Percentiles rank a stretch among this genome's conserved stretches.
phyloP scores from a whole-genome alignment of 2,329 filamentous ascomycete genomes.

The Botrytis elliptica region DNA sequence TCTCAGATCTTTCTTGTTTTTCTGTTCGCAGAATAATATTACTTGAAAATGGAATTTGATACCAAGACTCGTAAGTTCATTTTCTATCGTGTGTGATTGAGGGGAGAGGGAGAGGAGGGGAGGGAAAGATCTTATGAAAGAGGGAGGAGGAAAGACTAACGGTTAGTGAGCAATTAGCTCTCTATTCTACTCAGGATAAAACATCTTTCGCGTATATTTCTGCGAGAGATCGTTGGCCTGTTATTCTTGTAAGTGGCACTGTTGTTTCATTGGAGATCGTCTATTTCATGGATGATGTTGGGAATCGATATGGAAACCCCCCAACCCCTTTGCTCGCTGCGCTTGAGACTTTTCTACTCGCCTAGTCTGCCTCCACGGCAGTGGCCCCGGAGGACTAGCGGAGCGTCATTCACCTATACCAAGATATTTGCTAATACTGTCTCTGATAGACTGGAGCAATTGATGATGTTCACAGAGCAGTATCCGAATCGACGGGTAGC shows the following conservation, averaged over 20 bases:
- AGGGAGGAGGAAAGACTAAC: background rate
- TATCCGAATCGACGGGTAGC: slow-evolving; percentile 53
- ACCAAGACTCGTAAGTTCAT: slow-evolving; percentile 66
- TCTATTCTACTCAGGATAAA: slow-evolving; percentile 75
- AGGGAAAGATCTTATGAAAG: background rate
- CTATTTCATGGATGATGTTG: background rate
- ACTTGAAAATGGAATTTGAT: slow-evolving; percentile 65
- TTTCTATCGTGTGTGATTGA: background rate
- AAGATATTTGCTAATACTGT: slow-evolving; percentile 19
- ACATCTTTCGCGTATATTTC: slow-evolving; percentile 86
- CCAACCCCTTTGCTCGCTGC: background rate
- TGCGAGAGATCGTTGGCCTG: slow-evolving; percentile 84
- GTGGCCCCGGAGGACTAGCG: background rate
- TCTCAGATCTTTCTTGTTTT: background rate
- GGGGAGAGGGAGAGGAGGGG: background rate
- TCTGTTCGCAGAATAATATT: background rate
- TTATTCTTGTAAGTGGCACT: slow-evolving; percentile 68
- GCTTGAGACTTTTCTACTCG: background rate
- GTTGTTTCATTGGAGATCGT: background rate
- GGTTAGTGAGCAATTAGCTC: slow-evolving; percentile 50
- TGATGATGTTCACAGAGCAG: slow-evolving; percentile 85
- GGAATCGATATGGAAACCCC: background rate
- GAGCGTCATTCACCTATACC: background rate
- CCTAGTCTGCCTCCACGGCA: background rate
- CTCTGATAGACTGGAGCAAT: slow-evolving; percentile 75